Conservation (phyloP, 371 early-diverging fungal genomes). For the Mucor ambiguus region DNA sequence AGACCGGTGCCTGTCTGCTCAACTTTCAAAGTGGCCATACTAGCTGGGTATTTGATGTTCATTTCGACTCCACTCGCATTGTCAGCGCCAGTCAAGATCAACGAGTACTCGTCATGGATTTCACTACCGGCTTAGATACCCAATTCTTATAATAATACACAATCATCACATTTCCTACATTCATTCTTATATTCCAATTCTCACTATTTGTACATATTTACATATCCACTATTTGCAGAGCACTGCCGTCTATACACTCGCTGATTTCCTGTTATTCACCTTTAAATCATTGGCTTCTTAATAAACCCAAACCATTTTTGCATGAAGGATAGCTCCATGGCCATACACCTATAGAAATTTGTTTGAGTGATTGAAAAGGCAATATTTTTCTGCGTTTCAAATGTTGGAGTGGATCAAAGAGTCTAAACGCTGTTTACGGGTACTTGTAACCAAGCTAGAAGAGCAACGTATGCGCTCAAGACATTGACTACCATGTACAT, state of each 20-base stretch:
- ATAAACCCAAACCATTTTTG: background rate
- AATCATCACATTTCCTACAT: background rate
- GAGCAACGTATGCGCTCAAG: background rate
- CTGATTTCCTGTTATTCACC: background rate
- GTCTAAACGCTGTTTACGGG: background rate
- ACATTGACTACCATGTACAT: background rate
- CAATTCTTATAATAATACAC: slow-evolving; percentile 14
- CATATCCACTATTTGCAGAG: background rate
- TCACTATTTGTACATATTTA: background rate
- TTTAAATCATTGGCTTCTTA: background rate
- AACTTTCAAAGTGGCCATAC: slow-evolving; percentile 78
- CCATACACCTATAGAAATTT: background rate
- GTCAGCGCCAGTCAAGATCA: slow-evolving; percentile 83
- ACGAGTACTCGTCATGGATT: slow-evolving; percentile 84
- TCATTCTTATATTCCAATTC: background rate
- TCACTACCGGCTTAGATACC: slow-evolving; percentile 61
- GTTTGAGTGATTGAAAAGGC: background rate
- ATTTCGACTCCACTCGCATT: slow-evolving; percentile 79
- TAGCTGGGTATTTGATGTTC: slow-evolving; percentile 96
- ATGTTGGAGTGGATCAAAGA: background rate
- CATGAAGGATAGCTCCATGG: background rate
- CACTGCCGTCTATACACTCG: background rate
- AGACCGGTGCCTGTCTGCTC: slow-evolving; percentile 45
- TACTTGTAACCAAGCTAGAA: background rate
- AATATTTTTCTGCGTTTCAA: background rate